A percentile compares a stretch with the other conserved stretches of the same genome.
phyloP scores from a whole-genome alignment of 129 eudicot species.

The Artemisia argyi region DNA sequence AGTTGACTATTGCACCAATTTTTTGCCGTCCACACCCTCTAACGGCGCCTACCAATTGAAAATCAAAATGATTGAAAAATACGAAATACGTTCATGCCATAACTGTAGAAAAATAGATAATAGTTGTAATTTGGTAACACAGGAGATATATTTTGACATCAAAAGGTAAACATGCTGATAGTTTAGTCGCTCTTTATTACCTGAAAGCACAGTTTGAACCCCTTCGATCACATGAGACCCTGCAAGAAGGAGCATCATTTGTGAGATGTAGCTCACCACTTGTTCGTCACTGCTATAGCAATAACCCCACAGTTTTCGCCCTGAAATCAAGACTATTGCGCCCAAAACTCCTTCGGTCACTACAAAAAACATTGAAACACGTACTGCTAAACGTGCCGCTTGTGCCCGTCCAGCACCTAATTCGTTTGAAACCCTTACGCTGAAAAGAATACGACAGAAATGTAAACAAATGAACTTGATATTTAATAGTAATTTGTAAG shows the following conservation, averaged over 20 bases:
- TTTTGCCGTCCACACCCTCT: constrained; percentile 87
- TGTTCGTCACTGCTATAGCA: constrained; percentile 53
- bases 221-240: constrained; percentile 58
- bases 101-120: neutral
- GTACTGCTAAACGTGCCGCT: constrained; percentile 42
- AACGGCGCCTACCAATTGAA: constrained; percentile 45
- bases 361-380: constrained; percentile 26
- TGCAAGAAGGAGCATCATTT: constrained; percentile 48
- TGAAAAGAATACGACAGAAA: constrained; percentile 8
- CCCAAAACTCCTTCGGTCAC: constrained; percentile 38
- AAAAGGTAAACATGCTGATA: neutral
- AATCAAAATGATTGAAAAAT: neutral
- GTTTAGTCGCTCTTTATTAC: constrained; percentile 17
- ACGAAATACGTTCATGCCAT: neutral
- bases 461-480: constrained; percentile 39
- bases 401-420: constrained; percentile 54
- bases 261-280: constrained; percentile 48
- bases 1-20: constrained; percentile 62
- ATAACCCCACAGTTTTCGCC: constrained; percentile 53
- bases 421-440: constrained; percentile 55
- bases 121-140: neutral
- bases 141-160: neutral
- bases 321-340: constrained; percentile 35
- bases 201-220: constrained; percentile 71
- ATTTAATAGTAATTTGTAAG: too few species aligned